Evolutionary conservation across 169 alveolate species (phyloP).

Genomic region (Cryptosporidium viatorum): DNA sequence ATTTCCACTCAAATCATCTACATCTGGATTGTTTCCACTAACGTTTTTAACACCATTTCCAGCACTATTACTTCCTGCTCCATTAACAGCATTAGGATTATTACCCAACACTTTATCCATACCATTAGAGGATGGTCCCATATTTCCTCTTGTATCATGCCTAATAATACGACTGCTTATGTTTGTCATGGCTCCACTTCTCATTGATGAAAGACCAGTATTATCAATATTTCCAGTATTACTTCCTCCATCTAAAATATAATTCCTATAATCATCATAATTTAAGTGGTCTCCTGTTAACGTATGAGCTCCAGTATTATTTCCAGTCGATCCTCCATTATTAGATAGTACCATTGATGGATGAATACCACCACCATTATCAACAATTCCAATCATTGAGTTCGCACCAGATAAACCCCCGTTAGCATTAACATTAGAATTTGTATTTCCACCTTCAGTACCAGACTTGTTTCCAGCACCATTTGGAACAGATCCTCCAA

Average conservation of each 20-base stretch:
- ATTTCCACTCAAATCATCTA: background rate
- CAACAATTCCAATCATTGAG: conserved; percentile 26
- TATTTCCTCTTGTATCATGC: conserved; percentile 4
- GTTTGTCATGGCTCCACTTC: background rate
- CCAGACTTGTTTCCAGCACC: conserved; percentile 6
- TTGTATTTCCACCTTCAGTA: background rate
- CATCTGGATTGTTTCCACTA: background rate
- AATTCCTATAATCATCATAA: conserved; percentile 72
- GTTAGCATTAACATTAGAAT: background rate
- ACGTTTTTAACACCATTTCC: background rate
- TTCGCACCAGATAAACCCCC: conserved; percentile 1
- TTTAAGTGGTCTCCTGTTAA: conserved; percentile 41
- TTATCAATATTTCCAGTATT: background rate
- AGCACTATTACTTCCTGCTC: background rate
- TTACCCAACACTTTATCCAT: conserved; percentile 32
- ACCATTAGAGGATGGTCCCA: conserved; percentile 1
- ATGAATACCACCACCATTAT: conserved; percentile 22
- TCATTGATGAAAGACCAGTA: conserved; percentile 3
- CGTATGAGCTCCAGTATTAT: conserved; percentile 5
- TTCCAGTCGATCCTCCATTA: background rate
- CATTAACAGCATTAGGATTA: conserved; percentile 12
- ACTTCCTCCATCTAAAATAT: conserved; percentile 41
- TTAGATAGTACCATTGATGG: conserved; percentile 21
- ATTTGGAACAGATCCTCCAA: conserved; percentile 13
- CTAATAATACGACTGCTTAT: conserved; percentile 20